These are phyloP conservation scores for Brassica carinata DNA, from an alignment of 345 rosid genomes.

Conservation along the genomic window DNA sequence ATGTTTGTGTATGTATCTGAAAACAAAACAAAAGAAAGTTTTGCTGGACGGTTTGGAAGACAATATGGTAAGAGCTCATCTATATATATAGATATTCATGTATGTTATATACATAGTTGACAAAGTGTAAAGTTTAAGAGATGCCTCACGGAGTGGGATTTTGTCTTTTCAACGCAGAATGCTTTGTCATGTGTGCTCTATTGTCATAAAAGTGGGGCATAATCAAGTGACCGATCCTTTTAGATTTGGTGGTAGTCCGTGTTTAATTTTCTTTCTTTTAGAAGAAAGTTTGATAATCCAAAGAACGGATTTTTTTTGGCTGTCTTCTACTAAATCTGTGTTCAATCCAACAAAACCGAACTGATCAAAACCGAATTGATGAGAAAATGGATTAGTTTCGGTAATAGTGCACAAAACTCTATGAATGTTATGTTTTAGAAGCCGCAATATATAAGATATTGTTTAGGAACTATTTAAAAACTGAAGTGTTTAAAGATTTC, in stretches of 20 bases:
- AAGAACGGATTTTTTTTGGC: neutral
- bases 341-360: neutral
- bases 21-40: neutral
- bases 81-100: neutral
- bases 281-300: neutral
- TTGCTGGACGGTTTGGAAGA: constrained; percentile 27
- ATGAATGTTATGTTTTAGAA: neutral
- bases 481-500: neutral
- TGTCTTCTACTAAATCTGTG: neutral
- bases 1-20: constrained; percentile 8
- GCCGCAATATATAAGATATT: neutral
- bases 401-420: neutral
- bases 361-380: neutral
- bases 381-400: neutral
- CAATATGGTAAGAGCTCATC: constrained; percentile 12
- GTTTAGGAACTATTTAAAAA: neutral
- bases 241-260: constrained; percentile 4
- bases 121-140: constrained; percentile 37
- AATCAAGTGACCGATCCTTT: neutral
- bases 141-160: constrained; percentile 32
- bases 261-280: neutral
- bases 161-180: constrained; percentile 35
- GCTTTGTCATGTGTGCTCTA: constrained; percentile 24
- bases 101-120: constrained; percentile 33
- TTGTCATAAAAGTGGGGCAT: neutral